Conservation (phyloP, 2,329 filamentous ascomycete genomes). For the Penicillium digitatum region DNA sequence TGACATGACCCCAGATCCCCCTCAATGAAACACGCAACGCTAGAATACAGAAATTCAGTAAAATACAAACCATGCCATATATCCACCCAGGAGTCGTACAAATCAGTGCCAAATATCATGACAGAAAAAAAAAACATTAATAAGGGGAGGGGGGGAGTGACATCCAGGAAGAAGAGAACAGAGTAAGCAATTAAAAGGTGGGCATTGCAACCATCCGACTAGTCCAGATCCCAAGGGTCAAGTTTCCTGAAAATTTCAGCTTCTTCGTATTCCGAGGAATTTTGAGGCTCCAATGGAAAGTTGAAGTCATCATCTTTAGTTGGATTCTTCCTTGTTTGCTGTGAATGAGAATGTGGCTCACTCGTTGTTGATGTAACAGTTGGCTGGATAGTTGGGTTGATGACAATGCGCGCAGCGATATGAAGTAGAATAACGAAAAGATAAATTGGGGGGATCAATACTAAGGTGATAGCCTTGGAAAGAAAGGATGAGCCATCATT, state of each 20-base stretch:
- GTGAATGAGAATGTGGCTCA: constrained; percentile 16
- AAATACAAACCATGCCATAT: constrained; percentile 9
- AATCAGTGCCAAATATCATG: constrained; percentile 4
- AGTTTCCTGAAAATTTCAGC: constrained; percentile 16
- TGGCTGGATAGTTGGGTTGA: constrained; percentile 28
- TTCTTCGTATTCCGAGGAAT: constrained; percentile 24
- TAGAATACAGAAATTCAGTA: constrained; percentile 16
- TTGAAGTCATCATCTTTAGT: constrained; percentile 39
- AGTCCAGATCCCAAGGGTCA: constrained; percentile 31
- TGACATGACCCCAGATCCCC: not conserved
- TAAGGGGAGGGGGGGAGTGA: not conserved
- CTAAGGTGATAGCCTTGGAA: constrained; percentile 69
- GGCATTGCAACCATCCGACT: not conserved
- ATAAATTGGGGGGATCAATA: constrained; percentile 75
- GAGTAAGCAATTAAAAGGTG: not conserved
- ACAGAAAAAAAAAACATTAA: constrained; percentile 6
- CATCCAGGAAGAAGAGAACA: constrained; percentile 3
- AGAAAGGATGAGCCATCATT: constrained; percentile 63
- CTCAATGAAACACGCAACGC: constrained; percentile 16
- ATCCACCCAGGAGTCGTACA: constrained; percentile 12
- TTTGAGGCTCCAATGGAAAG: constrained; percentile 35
- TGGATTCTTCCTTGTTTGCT: constrained; percentile 15
- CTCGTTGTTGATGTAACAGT: constrained; percentile 20
- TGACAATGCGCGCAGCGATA: constrained; percentile 70
- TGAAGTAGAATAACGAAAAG: constrained; percentile 74